Evolutionary conservation across 352 stramenopile genomes (phyloP).

Genomic region (Globisporangium nunn): DNA sequence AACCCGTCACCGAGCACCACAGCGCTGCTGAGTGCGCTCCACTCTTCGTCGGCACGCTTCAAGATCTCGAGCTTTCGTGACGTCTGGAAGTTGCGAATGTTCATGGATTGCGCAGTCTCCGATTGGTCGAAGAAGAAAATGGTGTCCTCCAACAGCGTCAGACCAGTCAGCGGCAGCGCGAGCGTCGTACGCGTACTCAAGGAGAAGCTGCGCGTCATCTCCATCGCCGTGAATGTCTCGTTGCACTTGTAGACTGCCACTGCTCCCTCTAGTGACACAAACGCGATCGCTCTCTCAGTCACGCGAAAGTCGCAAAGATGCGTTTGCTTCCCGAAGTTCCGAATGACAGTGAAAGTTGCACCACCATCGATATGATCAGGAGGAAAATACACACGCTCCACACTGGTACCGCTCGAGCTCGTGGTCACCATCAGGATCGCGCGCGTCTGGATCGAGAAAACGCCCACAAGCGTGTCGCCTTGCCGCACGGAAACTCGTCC

Average conservation of each 20-base stretch:
- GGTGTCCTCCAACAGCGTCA: constrained; percentile 12
- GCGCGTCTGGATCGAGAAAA: constrained; percentile 9
- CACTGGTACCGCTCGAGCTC: neutral
- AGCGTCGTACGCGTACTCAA: constrained; percentile 15
- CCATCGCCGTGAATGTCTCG: constrained; percentile 12
- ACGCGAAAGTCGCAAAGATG: constrained; percentile 3
- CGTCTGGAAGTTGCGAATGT: constrained; percentile 36
- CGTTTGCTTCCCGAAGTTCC: constrained; percentile 4
- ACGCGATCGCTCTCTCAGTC: constrained; percentile 7
- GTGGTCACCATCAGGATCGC: constrained; percentile 7
- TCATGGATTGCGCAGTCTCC: constrained; percentile 31
- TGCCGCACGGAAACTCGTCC: constrained; percentile 2
- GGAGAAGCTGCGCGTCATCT: constrained; percentile 6
- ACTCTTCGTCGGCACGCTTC: neutral
- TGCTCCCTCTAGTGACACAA: constrained; percentile 1
- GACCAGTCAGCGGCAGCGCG: constrained; percentile 3
- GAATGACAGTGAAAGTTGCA: neutral
- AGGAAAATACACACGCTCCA: constrained; percentile 13
- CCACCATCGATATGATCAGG: neutral
- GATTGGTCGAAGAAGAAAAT: constrained; percentile 28
- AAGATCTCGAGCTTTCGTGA: constrained; percentile 19
- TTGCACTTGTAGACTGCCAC: constrained; percentile 15
- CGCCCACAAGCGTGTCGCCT: constrained; percentile 1
- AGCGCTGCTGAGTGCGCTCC: constrained; percentile 3
- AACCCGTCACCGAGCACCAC: constrained; percentile 21